These are phyloP conservation scores for Vitis hybrid DNA, from an alignment of 177 flowering plant species.

Conservation along the genomic window DNA sequence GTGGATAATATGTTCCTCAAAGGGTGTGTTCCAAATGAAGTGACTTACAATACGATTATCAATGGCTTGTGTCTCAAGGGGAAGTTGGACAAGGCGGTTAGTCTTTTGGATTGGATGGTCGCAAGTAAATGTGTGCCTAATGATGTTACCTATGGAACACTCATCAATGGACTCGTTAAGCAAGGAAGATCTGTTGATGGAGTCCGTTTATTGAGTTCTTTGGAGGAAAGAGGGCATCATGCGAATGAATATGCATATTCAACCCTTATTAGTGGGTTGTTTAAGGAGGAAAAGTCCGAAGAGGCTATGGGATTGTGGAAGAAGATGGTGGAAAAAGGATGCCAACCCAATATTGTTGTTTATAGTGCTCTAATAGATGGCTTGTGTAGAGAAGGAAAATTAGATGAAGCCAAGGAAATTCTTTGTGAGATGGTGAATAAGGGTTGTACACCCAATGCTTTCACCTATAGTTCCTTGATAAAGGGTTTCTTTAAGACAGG, in stretches of 20 bases:
- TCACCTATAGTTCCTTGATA: slow-evolving; percentile 77
- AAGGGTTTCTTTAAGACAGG: slow-evolving; percentile 64
- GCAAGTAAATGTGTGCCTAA: slow-evolving; percentile 63
- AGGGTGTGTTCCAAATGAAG: slow-evolving; percentile 78
- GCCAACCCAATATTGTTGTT: slow-evolving; percentile 62
- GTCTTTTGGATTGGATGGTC: slow-evolving; percentile 66
- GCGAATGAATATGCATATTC: slow-evolving; percentile 71
- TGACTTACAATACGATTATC: slow-evolving; percentile 77
- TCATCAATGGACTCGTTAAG: slow-evolving; percentile 82
- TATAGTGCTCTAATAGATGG: slow-evolving; percentile 84
- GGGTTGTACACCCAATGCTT: slow-evolving; percentile 66
- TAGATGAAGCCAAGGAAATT: slow-evolving; percentile 49
- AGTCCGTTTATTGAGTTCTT: slow-evolving; percentile 34
- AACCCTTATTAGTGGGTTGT: slow-evolving; percentile 70
- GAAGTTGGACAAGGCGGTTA: slow-evolving; percentile 71
- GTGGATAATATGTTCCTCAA: slow-evolving; percentile 85
- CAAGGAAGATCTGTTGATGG: slow-evolving; percentile 63
- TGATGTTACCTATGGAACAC: slow-evolving; percentile 74
- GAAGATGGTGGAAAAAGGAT: slow-evolving; percentile 61
- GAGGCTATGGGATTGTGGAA: slow-evolving; percentile 68
- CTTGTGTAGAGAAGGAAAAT: slow-evolving; percentile 58
- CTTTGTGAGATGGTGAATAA: slow-evolving; percentile 51
- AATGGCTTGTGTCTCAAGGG: slow-evolving; percentile 81
- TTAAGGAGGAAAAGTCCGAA: slow-evolving; percentile 63
- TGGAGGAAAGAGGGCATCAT: slow-evolving; percentile 63